Conservation (phyloP, 441 rosid genomes). For the Adansonia madagascariensis region DNA sequence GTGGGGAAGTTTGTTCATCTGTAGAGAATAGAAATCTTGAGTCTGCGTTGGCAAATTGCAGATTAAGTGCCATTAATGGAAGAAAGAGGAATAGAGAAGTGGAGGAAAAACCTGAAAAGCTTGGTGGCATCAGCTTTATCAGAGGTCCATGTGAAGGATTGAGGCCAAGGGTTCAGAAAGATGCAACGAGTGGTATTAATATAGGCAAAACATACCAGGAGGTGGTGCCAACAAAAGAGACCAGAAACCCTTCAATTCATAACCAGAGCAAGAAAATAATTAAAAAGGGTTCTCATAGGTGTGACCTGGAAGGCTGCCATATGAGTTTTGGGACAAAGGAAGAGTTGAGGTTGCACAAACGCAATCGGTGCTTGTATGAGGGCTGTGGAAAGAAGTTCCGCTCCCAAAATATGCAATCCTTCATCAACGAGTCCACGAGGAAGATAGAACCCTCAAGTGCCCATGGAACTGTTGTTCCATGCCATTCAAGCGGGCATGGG, state of each 20-base stretch:
- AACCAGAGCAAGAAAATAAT: constrained; percentile 40
- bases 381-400: constrained; percentile 86
- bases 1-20: background rate
- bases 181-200: constrained; percentile 31
- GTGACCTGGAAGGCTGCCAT: constrained; percentile 81
- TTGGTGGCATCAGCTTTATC: constrained; percentile 50
- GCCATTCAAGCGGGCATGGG: constrained; percentile 99
- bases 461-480: constrained; percentile 87
- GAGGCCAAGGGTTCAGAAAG: constrained; percentile 73
- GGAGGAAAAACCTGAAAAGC: constrained; percentile 47
- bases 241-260: constrained; percentile 40
- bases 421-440: constrained; percentile 92
- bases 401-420: constrained; percentile 77
- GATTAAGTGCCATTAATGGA: constrained; percentile 32
- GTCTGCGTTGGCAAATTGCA: constrained; percentile 29
- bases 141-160: constrained; percentile 98
- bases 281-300: constrained; percentile 47
- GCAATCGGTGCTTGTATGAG: constrained; percentile 73
- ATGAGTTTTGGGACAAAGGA: constrained; percentile 80
- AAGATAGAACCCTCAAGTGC: constrained; percentile 82
- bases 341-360: constrained; percentile 69
- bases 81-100: constrained; percentile 61
- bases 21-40: constrained; percentile 31
- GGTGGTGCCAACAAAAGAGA: constrained; percentile 42
- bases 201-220: constrained; percentile 35